These are phyloP conservation scores for Teratosphaeria pseudoeucalypti DNA, from an alignment of 2,329 filamentous ascomycete species.

Conservation along the genomic window DNA sequence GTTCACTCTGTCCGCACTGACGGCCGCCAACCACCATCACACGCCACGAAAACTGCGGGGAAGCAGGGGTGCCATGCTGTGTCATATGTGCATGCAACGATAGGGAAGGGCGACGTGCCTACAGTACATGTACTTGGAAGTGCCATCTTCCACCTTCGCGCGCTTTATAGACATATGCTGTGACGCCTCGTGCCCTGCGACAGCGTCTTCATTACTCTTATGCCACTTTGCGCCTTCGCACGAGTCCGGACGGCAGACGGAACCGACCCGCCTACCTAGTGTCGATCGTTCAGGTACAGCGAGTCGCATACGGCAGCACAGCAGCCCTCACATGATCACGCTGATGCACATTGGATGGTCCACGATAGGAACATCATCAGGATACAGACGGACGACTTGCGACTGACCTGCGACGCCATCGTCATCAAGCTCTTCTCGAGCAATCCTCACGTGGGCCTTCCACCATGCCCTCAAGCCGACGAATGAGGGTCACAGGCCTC, in stretches of 20 bases:
- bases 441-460: not conserved
- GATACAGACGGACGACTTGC: not conserved
- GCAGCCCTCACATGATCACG: not conserved
- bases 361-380: not conserved
- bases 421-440: not conserved
- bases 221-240: not conserved
- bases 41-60: not conserved
- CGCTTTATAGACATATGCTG: not conserved
- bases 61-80: not conserved
- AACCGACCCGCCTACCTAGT: not conserved
- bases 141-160: not conserved
- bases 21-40: not conserved
- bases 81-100: not conserved
- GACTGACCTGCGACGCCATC: not conserved
- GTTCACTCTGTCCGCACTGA: not conserved
- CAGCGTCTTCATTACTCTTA: not conserved
- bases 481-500: constrained; percentile 57
- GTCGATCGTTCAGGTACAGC: not conserved
- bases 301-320: not conserved
- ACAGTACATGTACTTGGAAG: not conserved
- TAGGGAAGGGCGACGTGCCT: not conserved
- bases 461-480: constrained; percentile 60
- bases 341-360: not conserved
- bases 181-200: not conserved
- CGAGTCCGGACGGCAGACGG: not conserved